Percentiles rank a stretch among this genome's conserved stretches.
Conservation (phyloP, 2,329 filamentous ascomycete genomes). For the Aureobasidium melanogenum region DNA sequence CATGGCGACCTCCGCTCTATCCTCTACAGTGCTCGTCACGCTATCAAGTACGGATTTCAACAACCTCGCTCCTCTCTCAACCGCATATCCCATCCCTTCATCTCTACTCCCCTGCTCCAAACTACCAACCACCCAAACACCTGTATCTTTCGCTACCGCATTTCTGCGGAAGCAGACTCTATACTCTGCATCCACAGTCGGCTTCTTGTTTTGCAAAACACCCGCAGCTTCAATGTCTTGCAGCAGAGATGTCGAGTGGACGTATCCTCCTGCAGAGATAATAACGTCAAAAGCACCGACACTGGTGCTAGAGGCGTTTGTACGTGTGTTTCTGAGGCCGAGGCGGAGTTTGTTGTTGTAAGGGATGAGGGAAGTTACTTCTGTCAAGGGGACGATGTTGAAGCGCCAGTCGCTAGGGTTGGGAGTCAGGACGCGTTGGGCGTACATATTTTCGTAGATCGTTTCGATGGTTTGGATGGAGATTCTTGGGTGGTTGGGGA, state of each 20-base stretch:
- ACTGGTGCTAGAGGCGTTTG: conserved; percentile 12
- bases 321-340: conserved; percentile 14
- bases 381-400: conserved; percentile 13
- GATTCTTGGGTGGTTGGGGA: conserved; percentile 14
- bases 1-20: conserved; percentile 16
- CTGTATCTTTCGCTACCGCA: background rate
- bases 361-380: conserved; percentile 12
- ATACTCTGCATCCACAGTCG: conserved; percentile 11
- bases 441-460: conserved; percentile 19
- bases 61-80: conserved; percentile 16
- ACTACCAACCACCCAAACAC: conserved; percentile 19
- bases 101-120: conserved; percentile 16
- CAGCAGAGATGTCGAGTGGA: background rate
- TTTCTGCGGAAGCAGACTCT: conserved; percentile 10
- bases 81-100: conserved; percentile 18
- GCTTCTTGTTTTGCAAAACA: background rate
- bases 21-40: conserved; percentile 8
- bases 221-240: background rate
- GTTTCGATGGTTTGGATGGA: conserved; percentile 17
- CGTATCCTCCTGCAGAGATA: conserved; percentile 18
- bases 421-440: conserved; percentile 16
- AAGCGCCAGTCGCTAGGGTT: conserved; percentile 18
- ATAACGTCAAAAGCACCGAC: conserved; percentile 14
- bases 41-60: conserved; percentile 14
- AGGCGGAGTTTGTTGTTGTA: conserved; percentile 14